phyloP scores from a whole-genome alignment of 2,329 filamentous ascomycete genomes.

The Aspergillus glaucus region DNA sequence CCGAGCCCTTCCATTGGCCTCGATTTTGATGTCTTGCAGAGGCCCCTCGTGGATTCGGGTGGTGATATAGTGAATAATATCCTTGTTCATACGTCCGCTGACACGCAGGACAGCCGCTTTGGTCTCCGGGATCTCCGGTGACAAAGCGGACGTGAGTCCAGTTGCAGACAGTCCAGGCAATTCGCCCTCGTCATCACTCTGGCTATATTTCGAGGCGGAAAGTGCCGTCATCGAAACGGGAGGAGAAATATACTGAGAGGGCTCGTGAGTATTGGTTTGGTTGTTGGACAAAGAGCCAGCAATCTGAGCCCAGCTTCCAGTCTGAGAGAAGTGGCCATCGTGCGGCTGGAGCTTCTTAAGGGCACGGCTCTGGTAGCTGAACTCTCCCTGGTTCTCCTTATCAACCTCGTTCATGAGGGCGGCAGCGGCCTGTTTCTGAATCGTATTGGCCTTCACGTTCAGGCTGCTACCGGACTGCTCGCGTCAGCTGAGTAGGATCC shows the following conservation, averaged over 20 bases:
- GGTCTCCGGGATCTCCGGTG: conserved; percentile 14
- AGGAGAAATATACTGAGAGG: conserved; percentile 12
- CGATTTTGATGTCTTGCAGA: conserved; percentile 32
- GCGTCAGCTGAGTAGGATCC: neutral
- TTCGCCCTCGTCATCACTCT: conserved; percentile 9
- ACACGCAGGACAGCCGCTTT: conserved; percentile 25
- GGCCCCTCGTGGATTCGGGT: conserved; percentile 34
- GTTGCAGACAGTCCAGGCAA: conserved; percentile 1
- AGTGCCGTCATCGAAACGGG: conserved; percentile 8
- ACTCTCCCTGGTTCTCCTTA: conserved; percentile 6
- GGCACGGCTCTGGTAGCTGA: conserved; percentile 1
- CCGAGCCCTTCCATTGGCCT: conserved; percentile 24
- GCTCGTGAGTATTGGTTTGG: conserved; percentile 4
- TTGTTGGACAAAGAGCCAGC: conserved; percentile 7
- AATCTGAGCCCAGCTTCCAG: conserved; percentile 18
- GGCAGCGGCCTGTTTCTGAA: conserved; percentile 10
- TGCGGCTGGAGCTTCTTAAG: conserved; percentile 2
- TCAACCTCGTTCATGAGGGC: conserved; percentile 10
- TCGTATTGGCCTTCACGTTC: neutral
- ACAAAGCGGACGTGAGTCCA: conserved; percentile 3
- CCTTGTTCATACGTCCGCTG: conserved; percentile 17
- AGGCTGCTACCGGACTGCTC: conserved; percentile 2
- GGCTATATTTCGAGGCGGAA: conserved; percentile 12
- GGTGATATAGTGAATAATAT: conserved; percentile 26
- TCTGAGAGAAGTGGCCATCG: conserved; percentile 3